phyloP scores from a whole-genome alignment of 2,329 filamentous ascomycete species.

The Botrytis elliptica region DNA sequence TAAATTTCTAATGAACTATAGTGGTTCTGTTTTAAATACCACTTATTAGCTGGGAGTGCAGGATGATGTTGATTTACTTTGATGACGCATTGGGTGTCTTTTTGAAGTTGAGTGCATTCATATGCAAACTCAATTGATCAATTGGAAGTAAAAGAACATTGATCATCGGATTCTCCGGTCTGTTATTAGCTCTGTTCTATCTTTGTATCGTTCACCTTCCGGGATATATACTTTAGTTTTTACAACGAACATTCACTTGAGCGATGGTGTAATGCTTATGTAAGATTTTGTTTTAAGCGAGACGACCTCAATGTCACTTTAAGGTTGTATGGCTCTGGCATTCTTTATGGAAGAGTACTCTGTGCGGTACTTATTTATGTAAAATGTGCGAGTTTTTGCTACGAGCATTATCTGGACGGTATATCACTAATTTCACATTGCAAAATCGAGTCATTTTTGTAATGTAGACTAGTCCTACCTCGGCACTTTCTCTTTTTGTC shows the following conservation, averaged over 20 bases:
- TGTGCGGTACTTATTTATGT: neutral
- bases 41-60: neutral
- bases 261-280: neutral
- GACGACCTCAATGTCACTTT: neutral
- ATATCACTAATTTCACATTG: accelerated
- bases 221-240: neutral
- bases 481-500: neutral
- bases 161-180: accelerated
- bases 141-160: neutral
- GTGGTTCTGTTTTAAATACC: neutral
- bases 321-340: neutral
- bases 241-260: neutral
- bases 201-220: neutral
- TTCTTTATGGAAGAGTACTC: neutral
- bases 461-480: neutral
- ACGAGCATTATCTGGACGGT: accelerated
- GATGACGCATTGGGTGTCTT: neutral
- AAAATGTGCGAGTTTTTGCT: accelerated
- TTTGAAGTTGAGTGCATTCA: neutral
- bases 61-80: neutral
- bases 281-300: neutral
- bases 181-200: neutral
- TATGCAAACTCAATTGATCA: neutral
- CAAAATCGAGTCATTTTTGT: neutral
- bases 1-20: neutral